phyloP scores from a whole-genome alignment of 2,329 filamentous ascomycete species.

The Rhynchosporium secalis region DNA sequence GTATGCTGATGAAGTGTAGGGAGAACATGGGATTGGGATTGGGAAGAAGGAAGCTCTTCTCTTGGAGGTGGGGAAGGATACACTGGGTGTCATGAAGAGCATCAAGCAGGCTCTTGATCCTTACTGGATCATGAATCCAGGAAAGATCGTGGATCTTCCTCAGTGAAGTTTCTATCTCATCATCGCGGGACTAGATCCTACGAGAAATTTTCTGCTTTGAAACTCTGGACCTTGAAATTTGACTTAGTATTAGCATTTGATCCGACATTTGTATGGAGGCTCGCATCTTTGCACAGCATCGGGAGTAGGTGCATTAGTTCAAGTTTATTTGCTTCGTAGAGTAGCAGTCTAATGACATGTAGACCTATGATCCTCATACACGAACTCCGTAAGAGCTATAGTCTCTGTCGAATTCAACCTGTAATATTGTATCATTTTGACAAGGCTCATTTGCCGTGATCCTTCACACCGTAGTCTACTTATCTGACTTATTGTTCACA shows the following conservation, averaged over 20 bases:
- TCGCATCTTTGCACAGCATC: background rate
- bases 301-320: background rate
- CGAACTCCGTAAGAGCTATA: too few relatives aligned
- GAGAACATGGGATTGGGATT: constrained; percentile 82
- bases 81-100: constrained; percentile 78
- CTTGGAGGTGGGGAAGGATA: constrained; percentile 77
- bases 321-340: too few relatives aligned
- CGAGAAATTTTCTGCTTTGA: background rate
- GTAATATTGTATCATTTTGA: too few relatives aligned
- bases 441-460: background rate
- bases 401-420: too few relatives aligned
- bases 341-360: too few relatives aligned
- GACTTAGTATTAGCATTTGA: too few relatives aligned
- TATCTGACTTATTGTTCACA: background rate
- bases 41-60: constrained; percentile 81
- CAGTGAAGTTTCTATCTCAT: background rate
- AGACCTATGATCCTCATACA: too few relatives aligned
- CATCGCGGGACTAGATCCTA: background rate
- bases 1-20: constrained; percentile 41
- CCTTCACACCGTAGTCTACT: background rate
- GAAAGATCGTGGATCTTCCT: constrained; percentile 80
- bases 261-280: background rate
- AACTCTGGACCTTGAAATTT: background rate
- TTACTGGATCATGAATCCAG: constrained; percentile 85
- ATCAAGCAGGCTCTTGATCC: constrained; percentile 85